Evolutionary conservation across 2,329 filamentous ascomycete species (phyloP), one percentile per base, ranked within the genome.

Genomic region (Trichoderma harzianum): DNA sequence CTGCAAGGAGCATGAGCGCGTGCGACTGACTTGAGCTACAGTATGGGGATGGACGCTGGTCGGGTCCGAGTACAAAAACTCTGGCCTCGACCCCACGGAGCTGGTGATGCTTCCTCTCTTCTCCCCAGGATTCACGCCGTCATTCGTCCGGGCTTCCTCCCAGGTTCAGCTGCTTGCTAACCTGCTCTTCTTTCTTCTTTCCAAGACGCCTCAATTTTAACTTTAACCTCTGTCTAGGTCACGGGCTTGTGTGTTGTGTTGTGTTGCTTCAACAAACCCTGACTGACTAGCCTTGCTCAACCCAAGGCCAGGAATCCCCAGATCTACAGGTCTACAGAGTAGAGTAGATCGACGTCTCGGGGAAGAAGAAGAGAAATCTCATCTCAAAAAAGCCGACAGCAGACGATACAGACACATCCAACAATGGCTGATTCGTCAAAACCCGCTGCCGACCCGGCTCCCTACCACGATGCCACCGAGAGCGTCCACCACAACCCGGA

Each of bases 401-500:
- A 36, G 51, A 34, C 43, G n/a, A 36, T 16, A 36, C 34, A 36
- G 34, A 64, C 39, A 11, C 26, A 34, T 26, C 21, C 68, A 3
- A 14, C 60, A 60, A 71, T 71, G 69, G 62, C 69, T 10, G 69
- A 71, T 62, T 65, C 58, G 18, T 69, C 55, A 47, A 32, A 43
- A 68, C 53, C 53, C 18, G 28, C 30, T 16, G 43, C 64, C 51
- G 64, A 28, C 36, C 34, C 24, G 61, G 69, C 69, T 1, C 69
- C 69, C 12, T 65, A 72, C 24, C 63, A 43, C 43, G 63, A 72
- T 43, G 61, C 72, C 60, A 43, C 61, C 30, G 64, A 66, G 5
- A 36, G 72, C 65, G 57, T 75, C 72, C 78, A 77, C 51, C 76
- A 78, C 72, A 78, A 77, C 71, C 74, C 78, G 30, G 79, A 80